phyloP scores from a whole-genome alignment of 1,284 basidiomycete genomes.

The Boletus hoseneyae region DNA sequence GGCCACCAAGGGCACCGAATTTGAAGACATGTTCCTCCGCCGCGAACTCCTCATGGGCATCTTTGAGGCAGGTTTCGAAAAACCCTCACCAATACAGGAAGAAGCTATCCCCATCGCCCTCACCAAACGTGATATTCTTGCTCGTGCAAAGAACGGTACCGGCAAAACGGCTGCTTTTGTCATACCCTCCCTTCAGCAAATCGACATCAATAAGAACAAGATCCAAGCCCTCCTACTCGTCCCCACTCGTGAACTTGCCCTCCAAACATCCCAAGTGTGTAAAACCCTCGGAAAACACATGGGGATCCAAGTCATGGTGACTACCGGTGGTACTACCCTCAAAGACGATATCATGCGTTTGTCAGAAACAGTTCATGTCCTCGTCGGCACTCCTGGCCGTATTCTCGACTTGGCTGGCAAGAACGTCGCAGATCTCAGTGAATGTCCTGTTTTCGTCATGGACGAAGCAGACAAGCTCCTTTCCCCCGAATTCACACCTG shows the following conservation, averaged over 20 bases:
- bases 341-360: constrained; percentile 97
- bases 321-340: constrained; percentile 96
- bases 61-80: constrained; percentile 96
- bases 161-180: constrained; percentile 98
- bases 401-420: constrained; percentile 96
- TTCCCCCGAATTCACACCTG: constrained; percentile 96
- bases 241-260: constrained; percentile 91
- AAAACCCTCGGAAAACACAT: constrained; percentile 97
- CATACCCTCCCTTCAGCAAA: constrained; percentile 92
- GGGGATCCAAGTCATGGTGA: constrained; percentile 97
- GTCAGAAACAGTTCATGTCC: constrained; percentile 88
- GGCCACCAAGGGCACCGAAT: constrained; percentile 86
- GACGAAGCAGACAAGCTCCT: constrained; percentile 99
- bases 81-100: constrained; percentile 97
- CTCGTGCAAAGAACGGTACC: constrained; percentile 87
- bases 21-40: constrained; percentile 82
- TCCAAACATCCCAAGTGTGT: constrained; percentile 97
- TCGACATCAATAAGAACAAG: constrained; percentile 84
- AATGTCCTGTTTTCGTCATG: constrained; percentile 97
- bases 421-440: constrained; percentile 89
- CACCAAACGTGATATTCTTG: constrained; percentile 87
- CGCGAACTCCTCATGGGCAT: constrained; percentile 89
- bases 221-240: constrained; percentile 95
- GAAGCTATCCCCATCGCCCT: constrained; percentile 91
- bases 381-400: constrained; percentile 96